These are phyloP conservation scores for Xylariales sp. DNA, from an alignment of 2,329 filamentous ascomycete species.

Conservation along the genomic window DNA sequence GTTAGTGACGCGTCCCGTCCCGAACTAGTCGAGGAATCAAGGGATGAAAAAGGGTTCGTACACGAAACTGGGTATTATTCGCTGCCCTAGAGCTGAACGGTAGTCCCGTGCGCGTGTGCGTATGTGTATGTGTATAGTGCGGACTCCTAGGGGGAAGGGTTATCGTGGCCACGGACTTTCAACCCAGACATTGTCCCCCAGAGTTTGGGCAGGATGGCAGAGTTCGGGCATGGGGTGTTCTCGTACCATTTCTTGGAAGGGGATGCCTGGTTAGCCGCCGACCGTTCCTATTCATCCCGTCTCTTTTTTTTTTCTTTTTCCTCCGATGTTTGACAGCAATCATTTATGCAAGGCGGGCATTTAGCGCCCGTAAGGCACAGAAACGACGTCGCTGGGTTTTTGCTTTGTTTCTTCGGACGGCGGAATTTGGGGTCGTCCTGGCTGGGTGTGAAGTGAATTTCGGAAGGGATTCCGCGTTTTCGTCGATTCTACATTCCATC, in stretches of 20 bases:
- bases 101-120: too few species aligned
- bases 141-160: not conserved
- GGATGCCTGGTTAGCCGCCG: not conserved
- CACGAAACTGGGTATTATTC: not conserved
- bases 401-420: not conserved
- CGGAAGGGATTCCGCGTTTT: not conserved
- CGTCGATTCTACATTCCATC: not conserved
- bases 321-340: conserved; percentile 7
- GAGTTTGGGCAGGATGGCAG: not conserved
- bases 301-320: conserved; percentile 5
- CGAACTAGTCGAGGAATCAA: conserved; percentile 7
- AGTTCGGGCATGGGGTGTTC: conserved; percentile 3
- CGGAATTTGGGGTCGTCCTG: conserved; percentile 6
- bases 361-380: not conserved
- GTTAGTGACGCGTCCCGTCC: conserved; percentile 24
- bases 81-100: too few species aligned
- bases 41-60: not conserved
- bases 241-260: not conserved
- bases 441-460: not conserved
- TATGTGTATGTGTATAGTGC: not conserved
- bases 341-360: conserved; percentile 15
- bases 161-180: not conserved
- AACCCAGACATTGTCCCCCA: not conserved
- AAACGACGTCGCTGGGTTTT: not conserved
- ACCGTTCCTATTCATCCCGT: conserved; percentile 8